Percentiles rank a stretch among this genome's conserved stretches.
Conservation (phyloP, 2,329 filamentous ascomycete genomes). For the Scedosporium boydii region DNA sequence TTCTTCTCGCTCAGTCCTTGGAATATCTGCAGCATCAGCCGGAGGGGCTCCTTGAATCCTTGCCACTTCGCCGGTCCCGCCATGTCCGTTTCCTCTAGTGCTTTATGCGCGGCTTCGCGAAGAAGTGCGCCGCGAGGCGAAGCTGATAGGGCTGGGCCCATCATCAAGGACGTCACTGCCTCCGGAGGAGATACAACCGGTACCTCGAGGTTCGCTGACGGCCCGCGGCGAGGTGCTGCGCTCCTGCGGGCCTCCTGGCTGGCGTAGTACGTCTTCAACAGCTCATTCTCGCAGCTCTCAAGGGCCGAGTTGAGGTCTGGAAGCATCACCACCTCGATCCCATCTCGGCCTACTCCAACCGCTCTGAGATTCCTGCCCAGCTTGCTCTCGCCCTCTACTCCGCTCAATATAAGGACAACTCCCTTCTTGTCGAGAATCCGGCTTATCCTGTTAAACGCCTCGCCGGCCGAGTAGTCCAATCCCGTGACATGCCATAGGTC, state of each 20-base stretch:
- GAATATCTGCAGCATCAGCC: slow-evolving; percentile 91
- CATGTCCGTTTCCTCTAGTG: slow-evolving; percentile 57
- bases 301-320: slow-evolving; percentile 87
- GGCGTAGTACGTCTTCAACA: slow-evolving; percentile 71
- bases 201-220: slow-evolving; percentile 37
- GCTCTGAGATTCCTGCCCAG: slow-evolving; percentile 72
- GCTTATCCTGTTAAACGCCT: slow-evolving; percentile 89
- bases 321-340: slow-evolving; percentile 69
- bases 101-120: slow-evolving; percentile 66
- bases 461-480: slow-evolving; percentile 90
- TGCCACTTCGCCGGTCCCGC: slow-evolving; percentile 62
- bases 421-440: slow-evolving; percentile 68
- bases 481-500: slow-evolving; percentile 86
- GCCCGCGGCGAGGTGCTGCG: slow-evolving; percentile 29
- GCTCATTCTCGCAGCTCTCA: slow-evolving; percentile 89
- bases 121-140: slow-evolving; percentile 70
- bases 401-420: slow-evolving; percentile 74
- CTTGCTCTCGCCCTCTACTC: slow-evolving; percentile 65
- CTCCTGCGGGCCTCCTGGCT: slow-evolving; percentile 50
- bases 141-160: slow-evolving; percentile 9
- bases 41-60: slow-evolving; percentile 80
- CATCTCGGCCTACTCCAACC: slow-evolving; percentile 64
- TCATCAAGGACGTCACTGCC: background rate
- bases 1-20: slow-evolving; percentile 76
- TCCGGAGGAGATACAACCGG: slow-evolving; percentile 24